Base-by-base conservation (phyloP, 2,329 filamentous ascomycete genomes). In the Aspergillus novoparasiticus region DNA sequence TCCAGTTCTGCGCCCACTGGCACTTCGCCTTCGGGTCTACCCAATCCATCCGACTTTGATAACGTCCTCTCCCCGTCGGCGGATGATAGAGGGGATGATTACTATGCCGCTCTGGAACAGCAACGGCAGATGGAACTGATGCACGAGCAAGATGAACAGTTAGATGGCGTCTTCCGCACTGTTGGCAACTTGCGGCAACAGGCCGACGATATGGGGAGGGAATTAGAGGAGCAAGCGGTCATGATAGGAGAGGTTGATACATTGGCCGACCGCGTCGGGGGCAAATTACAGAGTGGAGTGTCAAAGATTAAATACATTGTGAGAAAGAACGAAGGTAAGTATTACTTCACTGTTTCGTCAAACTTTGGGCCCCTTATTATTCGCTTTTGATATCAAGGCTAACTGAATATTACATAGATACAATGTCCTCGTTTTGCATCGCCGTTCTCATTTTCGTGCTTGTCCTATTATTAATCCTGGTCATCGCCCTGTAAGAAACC, bases 181-280 rank as follows among this genome's bases (percentile, higher is more conserved):
- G 95, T 99, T 28, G 94, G 94, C 2, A 97, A 93, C 75, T 80
- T 99, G 74, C 85, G 94, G 61, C 85, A 90, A 74, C 95, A 98
- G 83, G 96, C 95, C 1, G 90, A 96, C 78, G 92, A 93, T 71
- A 99, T 99, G 94, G 94, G 95, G 1, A 85, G 94, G 62, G 95
- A 99, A 82, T 83, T 99, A 53, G 96, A 97, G 79, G 95, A 99
- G 81, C 95, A 99, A 83, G 86, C 86, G 26, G 92, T 93, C 77
- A 90, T 98, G 86, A 84, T 99, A 62, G 89, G 95, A 66, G 89
- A 91, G 58, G 90, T 96, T 46, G 94, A 98, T 78, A 86, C 84
- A 34, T 83, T 96, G 61, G 93, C 92, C 4, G 94, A 98, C 76
- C 86, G 94, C 39, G 93, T 99, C 1, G 91, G 92, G 16, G 91